Percentiles rank a stretch among this genome's conserved stretches.
These are phyloP conservation scores for Backusella sp. DNA, from an alignment of 192 early-diverging fungal genomes.

Conservation along the genomic window DNA sequence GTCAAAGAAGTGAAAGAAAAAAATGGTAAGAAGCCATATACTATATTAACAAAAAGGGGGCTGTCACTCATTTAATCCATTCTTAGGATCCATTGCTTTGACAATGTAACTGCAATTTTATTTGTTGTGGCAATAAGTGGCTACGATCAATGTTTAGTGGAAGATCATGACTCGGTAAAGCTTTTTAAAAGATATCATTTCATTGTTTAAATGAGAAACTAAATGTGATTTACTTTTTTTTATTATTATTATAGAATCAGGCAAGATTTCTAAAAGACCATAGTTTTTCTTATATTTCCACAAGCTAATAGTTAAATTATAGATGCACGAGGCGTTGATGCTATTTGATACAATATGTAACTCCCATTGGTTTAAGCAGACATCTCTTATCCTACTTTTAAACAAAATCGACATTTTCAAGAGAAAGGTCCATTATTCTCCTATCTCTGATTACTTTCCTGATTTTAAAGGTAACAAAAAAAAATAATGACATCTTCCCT, in stretches of 20 bases:
- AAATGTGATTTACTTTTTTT: not conserved
- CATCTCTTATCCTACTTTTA: constrained; percentile 59
- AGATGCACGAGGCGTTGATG: constrained; percentile 61
- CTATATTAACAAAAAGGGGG: not conserved
- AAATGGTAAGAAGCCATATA: constrained; percentile 64
- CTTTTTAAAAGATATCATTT: not conserved
- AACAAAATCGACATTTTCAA: constrained; percentile 66
- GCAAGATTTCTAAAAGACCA: constrained; percentile 9
- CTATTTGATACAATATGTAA: constrained; percentile 62
- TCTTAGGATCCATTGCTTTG: constrained; percentile 45
- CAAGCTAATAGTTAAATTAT: constrained; percentile 3
- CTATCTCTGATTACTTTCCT: constrained; percentile 50
- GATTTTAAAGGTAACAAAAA: constrained; percentile 49
- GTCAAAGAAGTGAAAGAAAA: constrained; percentile 95
- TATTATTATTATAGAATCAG: constrained; percentile 18
- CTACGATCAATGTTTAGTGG: constrained; percentile 58
- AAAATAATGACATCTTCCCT: too few relatives aligned
- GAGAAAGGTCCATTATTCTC: constrained; percentile 45
- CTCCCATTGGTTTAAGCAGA: constrained; percentile 58
- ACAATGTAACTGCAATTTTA: constrained; percentile 54
- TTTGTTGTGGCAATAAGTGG: constrained; percentile 61
- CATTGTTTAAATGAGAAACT: not conserved
- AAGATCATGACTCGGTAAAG: constrained; percentile 48
- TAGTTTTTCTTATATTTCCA: not conserved
- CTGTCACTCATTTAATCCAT: too few relatives aligned